phyloP scores from a whole-genome alignment of 2,329 filamentous ascomycete genomes.

The Ceratocystiopsis sp. region DNA sequence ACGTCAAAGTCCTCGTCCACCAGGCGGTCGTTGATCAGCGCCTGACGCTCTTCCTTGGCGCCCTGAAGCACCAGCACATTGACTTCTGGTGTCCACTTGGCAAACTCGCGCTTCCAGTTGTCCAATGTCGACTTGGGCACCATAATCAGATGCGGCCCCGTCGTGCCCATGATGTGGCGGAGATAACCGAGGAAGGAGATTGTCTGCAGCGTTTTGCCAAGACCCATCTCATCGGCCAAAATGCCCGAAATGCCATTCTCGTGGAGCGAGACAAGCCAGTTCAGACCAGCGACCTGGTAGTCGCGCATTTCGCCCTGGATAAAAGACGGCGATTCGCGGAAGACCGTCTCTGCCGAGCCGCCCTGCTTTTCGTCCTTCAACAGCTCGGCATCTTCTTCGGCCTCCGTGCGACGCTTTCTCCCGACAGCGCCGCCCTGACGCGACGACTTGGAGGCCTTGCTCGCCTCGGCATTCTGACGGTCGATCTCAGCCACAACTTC shows the following conservation, averaged over 20 bases:
- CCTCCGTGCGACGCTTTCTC: constrained; percentile 75
- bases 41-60: constrained; percentile 79
- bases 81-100: constrained; percentile 86
- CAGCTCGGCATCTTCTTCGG: constrained; percentile 89
- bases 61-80: constrained; percentile 89
- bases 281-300: constrained; percentile 88
- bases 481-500: constrained; percentile 92
- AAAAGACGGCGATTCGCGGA: constrained; percentile 84
- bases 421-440: constrained; percentile 76
- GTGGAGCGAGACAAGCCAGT: constrained; percentile 94
- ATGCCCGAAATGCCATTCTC: constrained; percentile 99
- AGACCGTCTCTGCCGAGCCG: constrained; percentile 71
- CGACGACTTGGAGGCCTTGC: constrained; percentile 53
- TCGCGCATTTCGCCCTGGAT: constrained; percentile 84
- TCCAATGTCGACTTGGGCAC: constrained; percentile 96
- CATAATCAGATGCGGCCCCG: constrained; percentile 74
- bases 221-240: constrained; percentile 93
- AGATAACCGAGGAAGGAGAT: constrained; percentile 94
- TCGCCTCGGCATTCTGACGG: constrained; percentile 66
- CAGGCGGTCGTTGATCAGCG: constrained; percentile 79
- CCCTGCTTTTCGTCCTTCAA: constrained; percentile 78
- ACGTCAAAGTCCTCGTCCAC: constrained; percentile 93
- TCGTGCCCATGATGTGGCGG: constrained; percentile 76
- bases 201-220: constrained; percentile 94
- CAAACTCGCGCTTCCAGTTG: constrained; percentile 95